Percentiles rank a stretch among this genome's conserved stretches.
Conservation (phyloP, 106 monocot genomes). For the Chionographis japonica region DNA sequence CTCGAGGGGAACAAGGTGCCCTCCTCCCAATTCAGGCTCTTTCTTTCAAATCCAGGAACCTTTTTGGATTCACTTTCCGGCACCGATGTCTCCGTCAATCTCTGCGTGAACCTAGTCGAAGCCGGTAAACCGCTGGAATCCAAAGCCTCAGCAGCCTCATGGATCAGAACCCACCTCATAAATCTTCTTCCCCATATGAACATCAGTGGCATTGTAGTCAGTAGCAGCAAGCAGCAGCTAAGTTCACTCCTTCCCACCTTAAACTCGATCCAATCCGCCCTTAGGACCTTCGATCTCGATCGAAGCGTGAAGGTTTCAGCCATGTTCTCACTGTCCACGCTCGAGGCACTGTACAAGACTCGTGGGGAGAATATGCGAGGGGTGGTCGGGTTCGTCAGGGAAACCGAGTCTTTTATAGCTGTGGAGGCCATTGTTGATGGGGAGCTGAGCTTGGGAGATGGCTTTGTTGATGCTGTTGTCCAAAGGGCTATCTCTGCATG, state of each 20-base stretch:
- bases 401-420: constrained; percentile 27
- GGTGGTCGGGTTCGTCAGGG: constrained; percentile 21
- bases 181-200: constrained; percentile 12
- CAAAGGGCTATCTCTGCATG: constrained; percentile 9
- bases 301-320: constrained; percentile 22
- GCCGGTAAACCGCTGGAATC: constrained; percentile 2
- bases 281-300: constrained; percentile 13
- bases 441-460: constrained; percentile 14
- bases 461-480: constrained; percentile 14
- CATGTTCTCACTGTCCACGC: constrained; percentile 27
- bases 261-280: constrained; percentile 25
- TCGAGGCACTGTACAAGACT: constrained; percentile 15
- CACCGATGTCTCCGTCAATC: constrained; percentile 21
- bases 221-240: constrained; percentile 1
- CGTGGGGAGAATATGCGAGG: constrained; percentile 5
- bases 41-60: constrained; percentile 12
- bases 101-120: constrained; percentile 22
- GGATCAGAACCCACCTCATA: constrained; percentile 16
- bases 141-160: constrained; percentile 13
- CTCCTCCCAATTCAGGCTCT: constrained; percentile 18
- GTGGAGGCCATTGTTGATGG: constrained; percentile 18
- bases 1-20: constrained; percentile 21
- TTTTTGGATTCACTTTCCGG: constrained; percentile 11
- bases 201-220: constrained; percentile 31
- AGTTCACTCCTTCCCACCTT: constrained; percentile 26